Evolutionary conservation across 768 basidiomycete genomes (phyloP).

Genomic region (Russula earlei): DNA sequence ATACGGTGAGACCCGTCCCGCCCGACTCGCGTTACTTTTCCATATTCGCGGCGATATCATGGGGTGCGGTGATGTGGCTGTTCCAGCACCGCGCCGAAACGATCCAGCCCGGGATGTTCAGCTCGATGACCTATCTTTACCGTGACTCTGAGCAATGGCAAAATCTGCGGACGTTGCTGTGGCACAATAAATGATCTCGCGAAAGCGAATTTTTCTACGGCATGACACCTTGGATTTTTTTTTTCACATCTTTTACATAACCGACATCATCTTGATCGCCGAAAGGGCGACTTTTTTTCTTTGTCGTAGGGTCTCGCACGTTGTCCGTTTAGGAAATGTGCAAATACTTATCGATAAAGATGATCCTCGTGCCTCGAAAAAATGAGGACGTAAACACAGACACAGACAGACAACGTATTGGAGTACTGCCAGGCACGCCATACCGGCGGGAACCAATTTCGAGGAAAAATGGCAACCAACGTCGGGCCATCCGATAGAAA

Average conservation of each 20-base stretch:
- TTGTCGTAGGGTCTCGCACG: no score
- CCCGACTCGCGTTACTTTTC: slow-evolving; percentile 82
- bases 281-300: not conserved
- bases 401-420: slow-evolving; percentile 12
- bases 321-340: not conserved
- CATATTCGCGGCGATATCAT: slow-evolving; percentile 76
- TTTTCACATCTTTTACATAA: slow-evolving; percentile 6
- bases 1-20: slow-evolving; percentile 59
- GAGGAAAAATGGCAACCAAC: slow-evolving; percentile 1
- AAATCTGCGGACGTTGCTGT: slow-evolving; percentile 71
- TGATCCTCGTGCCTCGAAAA: slow-evolving; percentile 8
- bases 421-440: slow-evolving; percentile 7
- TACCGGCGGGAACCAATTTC: slow-evolving; percentile 5
- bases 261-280: not conserved
- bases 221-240: not conserved
- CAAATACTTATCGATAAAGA: slow-evolving; percentile 19
- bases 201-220: not conserved
- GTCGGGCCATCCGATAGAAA: slow-evolving; percentile 9
- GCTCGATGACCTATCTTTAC: slow-evolving; percentile 92
- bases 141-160: slow-evolving; percentile 86
- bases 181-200: slow-evolving; percentile 81
- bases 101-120: slow-evolving; percentile 97
- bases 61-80: slow-evolving; percentile 97
- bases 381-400: slow-evolving; percentile 7
- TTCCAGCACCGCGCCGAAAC: slow-evolving; percentile 81